Evolutionary conservation across 306 rosid genomes (phyloP).

Genomic region (Vigna hirtella): DNA sequence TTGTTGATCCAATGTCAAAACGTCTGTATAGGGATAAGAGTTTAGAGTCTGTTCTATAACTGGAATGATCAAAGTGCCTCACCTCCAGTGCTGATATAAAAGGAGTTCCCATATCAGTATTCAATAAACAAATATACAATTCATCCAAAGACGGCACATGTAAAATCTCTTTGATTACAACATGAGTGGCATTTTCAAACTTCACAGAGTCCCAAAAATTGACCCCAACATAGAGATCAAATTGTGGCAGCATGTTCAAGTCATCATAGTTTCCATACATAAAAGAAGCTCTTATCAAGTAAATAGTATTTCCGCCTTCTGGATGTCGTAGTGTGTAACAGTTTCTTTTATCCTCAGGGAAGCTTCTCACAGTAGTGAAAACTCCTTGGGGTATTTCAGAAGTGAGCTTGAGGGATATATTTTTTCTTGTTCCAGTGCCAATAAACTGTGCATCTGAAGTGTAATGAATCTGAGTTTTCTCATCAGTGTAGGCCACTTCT

Average conservation of each 20-base stretch:
- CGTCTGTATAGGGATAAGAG: constrained; percentile 40
- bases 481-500: constrained; percentile 23
- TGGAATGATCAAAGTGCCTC: constrained; percentile 47
- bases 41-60: constrained; percentile 23
- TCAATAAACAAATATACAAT: constrained; percentile 51
- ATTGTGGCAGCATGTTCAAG: constrained; percentile 35
- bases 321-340: constrained; percentile 49
- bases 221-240: constrained; percentile 49
- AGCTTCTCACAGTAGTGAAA: constrained; percentile 46
- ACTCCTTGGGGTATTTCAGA: neutral
- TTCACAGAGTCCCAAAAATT: constrained; percentile 48
- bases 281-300: constrained; percentile 52
- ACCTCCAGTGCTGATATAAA: constrained; percentile 65
- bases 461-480: constrained; percentile 35
- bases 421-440: constrained; percentile 28
- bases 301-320: constrained; percentile 38
- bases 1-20: constrained; percentile 48
- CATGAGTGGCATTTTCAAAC: neutral
- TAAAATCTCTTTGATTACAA: constrained; percentile 47
- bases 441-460: constrained; percentile 39
- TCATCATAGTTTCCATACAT: constrained; percentile 55
- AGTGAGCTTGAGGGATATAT: neutral
- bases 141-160: constrained; percentile 46
- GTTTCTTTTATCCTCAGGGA: constrained; percentile 54
- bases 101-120: constrained; percentile 56